Evolutionary conservation across 73 alveolate species (phyloP), one percentile per base, ranked within the genome.

Genomic region (Paramecium primaurelia): DNA sequence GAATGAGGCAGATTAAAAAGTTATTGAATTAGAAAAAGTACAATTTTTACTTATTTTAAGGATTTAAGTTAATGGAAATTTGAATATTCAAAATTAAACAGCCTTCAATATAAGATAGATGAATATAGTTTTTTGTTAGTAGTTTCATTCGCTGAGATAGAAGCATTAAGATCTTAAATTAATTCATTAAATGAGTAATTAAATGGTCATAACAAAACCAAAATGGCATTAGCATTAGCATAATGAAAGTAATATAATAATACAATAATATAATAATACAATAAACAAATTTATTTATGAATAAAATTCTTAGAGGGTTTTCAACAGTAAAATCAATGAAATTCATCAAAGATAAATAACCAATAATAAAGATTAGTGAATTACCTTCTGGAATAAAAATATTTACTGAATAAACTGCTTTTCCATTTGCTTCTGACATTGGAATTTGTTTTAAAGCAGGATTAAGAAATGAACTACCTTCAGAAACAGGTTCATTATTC

Each of bases 401-500:
- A 40, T 80, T 44, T 25, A 80, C 91, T 18, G 91, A 80, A 49
- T 49, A 80, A 49, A 47, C 75, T 18, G 71, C 77, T 26, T 80
- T 80, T 36, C 91, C 91, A 8, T 80, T 80, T 80, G 64, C 47
- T 26, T 80, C 91, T 8, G 91, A 80, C 26, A 80, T 80, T 20
- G 91, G 91, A 44, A 80, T 80, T 22, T 80, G 91, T 47, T 80
- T 80, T 34, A 80, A 80, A 36, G 91, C 91, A 6, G 91, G 91
- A n/a, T 80, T 80, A 36, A 80, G 91, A 80, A 80, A 80, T 80
- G 91, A 80, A 22, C 22, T 44, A 10, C 77, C 71, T 10, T 45
- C 37, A 28, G 91, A 80, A 47, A 45, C 49, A 45, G 91, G 91
- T 0, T 34, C 91, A 18, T 36, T 80, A 28, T 80, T 80, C 14